Evolutionary conservation across 2,329 filamentous ascomycete species (phyloP), one percentile per base, ranked within the genome.

Genomic region (Xylaria sp.): DNA sequence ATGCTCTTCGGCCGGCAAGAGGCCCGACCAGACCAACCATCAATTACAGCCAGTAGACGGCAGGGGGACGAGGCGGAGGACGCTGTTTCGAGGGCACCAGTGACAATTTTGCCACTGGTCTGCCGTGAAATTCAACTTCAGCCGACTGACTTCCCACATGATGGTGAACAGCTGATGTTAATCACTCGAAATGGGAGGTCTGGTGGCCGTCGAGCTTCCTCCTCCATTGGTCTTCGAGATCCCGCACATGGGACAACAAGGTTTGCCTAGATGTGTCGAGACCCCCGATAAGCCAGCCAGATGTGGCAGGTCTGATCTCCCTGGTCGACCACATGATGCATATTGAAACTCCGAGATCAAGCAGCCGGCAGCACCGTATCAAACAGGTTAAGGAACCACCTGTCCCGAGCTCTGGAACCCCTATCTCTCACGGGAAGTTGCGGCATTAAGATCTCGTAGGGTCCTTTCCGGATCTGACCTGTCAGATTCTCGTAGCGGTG

Each of bases 121-220:
- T 47, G 53, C 34, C 29, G 39, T 50, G 42, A 39, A n/a, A 7
- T 7, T 34, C 37, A 53, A 39, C 17, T 41, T 29, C 5, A 17
- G 37, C 50, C 42, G 49, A 50, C 40, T 50, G 44, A 50, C 38
- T 19, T 48, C 56, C 44, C 39, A 41, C 44, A 38, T 44, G 39
- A 47, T 24, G 16, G n/a, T 39, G 22, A 54, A 52, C 44, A 38
- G 42, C 37, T 37, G 24, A 43, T 49, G 16, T 45, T 24, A 46
- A 38, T 22, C 38, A n/a, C 44, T 54, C 45, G 26, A 39, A 50
- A 48, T 22, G 21, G 20, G 41, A 47, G 49, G 24, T 29, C 43
- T 17, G 26, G 41, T 20, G 21, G 13, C 21, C 11, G 9, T 44
- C 22, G 38, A 20, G 22, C 19, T 20, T 46, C 21, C 26, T 51